Conservation (phyloP, 2,329 filamentous ascomycete genomes). For the Fulvia fulva region DNA sequence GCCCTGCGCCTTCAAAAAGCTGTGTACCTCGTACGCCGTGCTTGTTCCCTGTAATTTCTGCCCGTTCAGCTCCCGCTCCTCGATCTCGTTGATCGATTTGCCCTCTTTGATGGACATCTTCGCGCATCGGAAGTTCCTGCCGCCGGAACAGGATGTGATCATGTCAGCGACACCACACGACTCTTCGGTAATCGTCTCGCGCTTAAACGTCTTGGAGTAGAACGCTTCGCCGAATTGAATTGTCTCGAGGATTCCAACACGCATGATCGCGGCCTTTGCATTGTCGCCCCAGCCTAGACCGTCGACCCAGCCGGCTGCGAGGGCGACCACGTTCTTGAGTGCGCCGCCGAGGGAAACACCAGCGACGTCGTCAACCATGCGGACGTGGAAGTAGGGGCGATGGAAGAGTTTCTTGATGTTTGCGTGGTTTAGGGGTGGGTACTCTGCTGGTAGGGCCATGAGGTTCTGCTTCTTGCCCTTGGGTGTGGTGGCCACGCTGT, state of each 20-base stretch:
- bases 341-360: conserved; percentile 93
- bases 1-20: conserved; percentile 74
- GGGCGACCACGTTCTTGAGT: conserved; percentile 92
- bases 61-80: conserved; percentile 84
- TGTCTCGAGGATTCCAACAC: conserved; percentile 92
- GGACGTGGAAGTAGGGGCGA: conserved; percentile 94
- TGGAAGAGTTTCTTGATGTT: conserved; percentile 86
- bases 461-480: conserved; percentile 54
- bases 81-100: conserved; percentile 78
- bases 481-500: conserved; percentile 29
- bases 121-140: conserved; percentile 90
- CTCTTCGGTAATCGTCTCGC: conserved; percentile 92
- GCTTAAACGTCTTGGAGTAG: conserved; percentile 76
- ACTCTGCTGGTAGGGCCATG: conserved; percentile 68
- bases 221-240: conserved; percentile 93
- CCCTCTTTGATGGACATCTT: conserved; percentile 79
- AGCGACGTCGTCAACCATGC: conserved; percentile 90
- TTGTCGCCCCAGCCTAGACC: conserved; percentile 98
- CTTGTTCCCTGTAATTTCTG: conserved; percentile 95
- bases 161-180: conserved; percentile 92
- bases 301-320: conserved; percentile 92
- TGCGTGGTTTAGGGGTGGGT: conserved; percentile 79
- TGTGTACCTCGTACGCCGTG: conserved; percentile 87
- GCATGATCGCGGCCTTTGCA: conserved; percentile 97
- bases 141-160: conserved; percentile 88